Evolutionary conservation across 1,139 yeast genomes (phyloP), one percentile per base, ranked within the genome.

Genomic region (Geotrichum aggregatum): DNA sequence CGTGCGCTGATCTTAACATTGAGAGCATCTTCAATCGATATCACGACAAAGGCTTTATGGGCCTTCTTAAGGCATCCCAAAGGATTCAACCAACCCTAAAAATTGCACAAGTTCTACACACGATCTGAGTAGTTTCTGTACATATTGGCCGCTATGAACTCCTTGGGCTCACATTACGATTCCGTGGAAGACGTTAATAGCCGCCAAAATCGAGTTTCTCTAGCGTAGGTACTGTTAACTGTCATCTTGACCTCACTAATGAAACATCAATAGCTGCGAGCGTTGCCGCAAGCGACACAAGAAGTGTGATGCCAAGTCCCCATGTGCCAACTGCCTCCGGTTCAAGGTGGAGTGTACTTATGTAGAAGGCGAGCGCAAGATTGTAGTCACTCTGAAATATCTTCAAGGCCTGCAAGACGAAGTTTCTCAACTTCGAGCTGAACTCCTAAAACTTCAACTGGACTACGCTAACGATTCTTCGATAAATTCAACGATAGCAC

Each of bases 221-320:
- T 44, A 13, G 47, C 47, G 47, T 44, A 44, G 22, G 47, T 8
- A 8, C 5, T 33, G 14, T 7, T 13, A 10, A n/a, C 19, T 18
- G 16, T 10, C 19, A 24, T 11, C 19, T 11, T 13, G 22, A 14
- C 14, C 13, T 11, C 14, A 39, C 16, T n/a, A 18, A 6, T n/a
- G 21, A 6, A 21, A 16, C 7, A 16, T n/a, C 14, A 5, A 8
- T 30, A 48, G 51, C 11, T 87, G 95, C 64, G 80, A 82, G 14
- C 70, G 89, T 47, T 87, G 95, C 63, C 73, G 95, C 40, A 77
- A 80, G 47, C 75, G 92, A 52, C 95, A 87, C 66, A 82, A 84
- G 38, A 78, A 86, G 58, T 87, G 95, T 63, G 89, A 89, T 7
- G 94, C 94, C 0, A 92, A 87, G 1, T 77, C 82, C 36, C 88